Base-by-base conservation (phyloP, 768 basidiomycete genomes). In the Tremella yokohamensis region DNA sequence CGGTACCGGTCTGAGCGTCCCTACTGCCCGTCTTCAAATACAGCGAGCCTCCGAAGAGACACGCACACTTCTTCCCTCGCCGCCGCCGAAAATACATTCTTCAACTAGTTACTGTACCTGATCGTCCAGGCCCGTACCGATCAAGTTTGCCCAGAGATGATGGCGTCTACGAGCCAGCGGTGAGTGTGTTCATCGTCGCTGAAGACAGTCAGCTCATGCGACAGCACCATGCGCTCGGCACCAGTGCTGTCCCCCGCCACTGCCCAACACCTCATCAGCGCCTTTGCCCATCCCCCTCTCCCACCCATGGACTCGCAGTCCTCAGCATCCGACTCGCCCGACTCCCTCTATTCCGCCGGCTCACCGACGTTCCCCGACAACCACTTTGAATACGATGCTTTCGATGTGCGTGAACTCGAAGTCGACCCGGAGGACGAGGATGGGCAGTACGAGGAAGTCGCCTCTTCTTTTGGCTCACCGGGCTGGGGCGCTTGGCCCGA, bases 341-440 rank as follows among this genome's bases (percentile, higher is more conserved):
- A 70, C 50, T 73, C 71, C 15, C 54, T 66, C 3, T 73, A 73
- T 45, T 70, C 71, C 6, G 48, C 45, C 37, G 51, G 58, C 39
- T 70, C 68, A 1, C 68, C 70, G 11, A 59, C 55, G 1, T 65
- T 73, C 49, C 55, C 55, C 18, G 55, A 61, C 18, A 56, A 66
- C n/a, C 49, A 64, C 16, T 68, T 70, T 51, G 69, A 68, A 19
- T 68, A 47, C 40, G 62, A 68, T 47, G 48, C 48, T 18, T 25
- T 49, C 19, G 53, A 49, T 15, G 42, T 45, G 8, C n/a, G 22
- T 4, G n/a, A n/a, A 16, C 6, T 18, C 11, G 55, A 58, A 16
- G 57, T 53, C 29, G 63, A 54, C 15, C 52, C 61, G 19, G 54
- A 63, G 22, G 47, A 54, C 3, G 56, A 69, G 26, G 57, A 67